Base-by-base conservation (phyloP, 352 stramenopile species). In the Phytophthora melonis region DNA sequence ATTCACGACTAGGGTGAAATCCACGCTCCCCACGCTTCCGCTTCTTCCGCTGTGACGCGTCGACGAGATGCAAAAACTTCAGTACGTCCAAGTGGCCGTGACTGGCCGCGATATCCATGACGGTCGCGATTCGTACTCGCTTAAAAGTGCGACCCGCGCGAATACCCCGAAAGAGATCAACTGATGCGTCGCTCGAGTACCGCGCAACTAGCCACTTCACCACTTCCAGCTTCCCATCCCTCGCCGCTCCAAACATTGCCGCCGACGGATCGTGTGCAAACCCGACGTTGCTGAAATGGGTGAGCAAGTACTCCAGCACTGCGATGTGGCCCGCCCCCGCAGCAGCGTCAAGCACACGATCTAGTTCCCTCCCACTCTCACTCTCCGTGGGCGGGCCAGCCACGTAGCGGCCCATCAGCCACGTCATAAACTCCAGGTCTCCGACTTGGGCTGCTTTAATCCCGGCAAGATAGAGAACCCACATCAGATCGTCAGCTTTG, bases 61-160 rank as follows among this genome's bases (percentile, higher is more conserved):
- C 47, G 16, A 64, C 21, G 3, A 11, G 16, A 32, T 56, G 16
- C 8, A 65, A 30, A 30, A 41, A 45, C 23, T 65, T 43, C 9
- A 65, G 14, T 1, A 65, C 27, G 10, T 65, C 21, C 27, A 65
- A 10, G 9, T 45, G 47, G 6, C 58, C 58, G 27, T 34, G 53
- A 45, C 53, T 45, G 16, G 53, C 53, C 11, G 53, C 53, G 7
- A 59, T 27, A 45, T 59, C 53, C 52, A 58, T 39, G 25, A 53
- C n/a, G 45, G n/a, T 53, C 18, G 8, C 27, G 45, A 8, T 18
- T 10, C 8, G 14, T 3, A 16, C n/a, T 53, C 45, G 45, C 14
- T 49, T 49, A 9, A 49, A 19, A 49, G 9, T 16, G 25, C 45
- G 45, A 25, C n/a, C 25, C n/a, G 18, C 45, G 18, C 45, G 45